A percentile compares a stretch with the other conserved stretches of the same genome.
Conservation (phyloP, 352 stramenopile genomes). For the Globisporangium cederbergense region DNA sequence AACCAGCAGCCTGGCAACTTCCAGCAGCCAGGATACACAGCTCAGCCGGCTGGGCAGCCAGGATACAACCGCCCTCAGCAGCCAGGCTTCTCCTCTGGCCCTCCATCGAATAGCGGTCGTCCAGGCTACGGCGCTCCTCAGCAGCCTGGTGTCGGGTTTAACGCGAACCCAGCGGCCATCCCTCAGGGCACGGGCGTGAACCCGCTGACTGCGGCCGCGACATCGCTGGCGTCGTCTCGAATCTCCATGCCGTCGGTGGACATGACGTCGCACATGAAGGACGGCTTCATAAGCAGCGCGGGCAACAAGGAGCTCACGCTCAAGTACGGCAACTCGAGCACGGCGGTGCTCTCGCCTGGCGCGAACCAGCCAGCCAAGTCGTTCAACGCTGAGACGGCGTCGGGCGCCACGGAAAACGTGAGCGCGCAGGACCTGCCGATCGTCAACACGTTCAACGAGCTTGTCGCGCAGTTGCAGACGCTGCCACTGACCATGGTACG, state of each 20-base stretch:
- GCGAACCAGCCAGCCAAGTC: conserved; percentile 24
- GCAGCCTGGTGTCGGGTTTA: conserved; percentile 33
- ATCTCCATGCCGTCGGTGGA: conserved; percentile 82
- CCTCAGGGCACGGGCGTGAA: conserved; percentile 72
- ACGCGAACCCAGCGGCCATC: conserved; percentile 33
- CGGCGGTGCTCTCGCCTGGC: conserved; percentile 55
- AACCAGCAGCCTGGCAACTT: conserved; percentile 33
- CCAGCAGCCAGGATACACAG: conserved; percentile 30
- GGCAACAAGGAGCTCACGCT: conserved; percentile 84
- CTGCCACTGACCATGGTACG: conserved; percentile 82
- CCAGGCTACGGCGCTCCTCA: conserved; percentile 26
- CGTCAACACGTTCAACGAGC: conserved; percentile 76
- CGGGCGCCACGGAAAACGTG: conserved; percentile 74
- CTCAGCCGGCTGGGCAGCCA: conserved; percentile 24
- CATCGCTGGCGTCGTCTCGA: conserved; percentile 58
- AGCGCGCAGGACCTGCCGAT: conserved; percentile 72
- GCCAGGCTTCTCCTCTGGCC: conserved; percentile 44
- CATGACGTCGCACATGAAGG: conserved; percentile 77
- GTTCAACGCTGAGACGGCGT: conserved; percentile 45
- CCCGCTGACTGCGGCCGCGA: conserved; percentile 44
- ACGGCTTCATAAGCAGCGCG: conserved; percentile 82
- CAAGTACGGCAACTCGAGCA: conserved; percentile 83
- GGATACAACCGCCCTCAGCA: conserved; percentile 39
- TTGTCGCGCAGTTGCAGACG: conserved; percentile 66
- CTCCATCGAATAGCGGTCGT: conserved; percentile 35